These are phyloP conservation scores for Leccinum variicolor DNA, from an alignment of 768 basidiomycete species.

Conservation along the genomic window DNA sequence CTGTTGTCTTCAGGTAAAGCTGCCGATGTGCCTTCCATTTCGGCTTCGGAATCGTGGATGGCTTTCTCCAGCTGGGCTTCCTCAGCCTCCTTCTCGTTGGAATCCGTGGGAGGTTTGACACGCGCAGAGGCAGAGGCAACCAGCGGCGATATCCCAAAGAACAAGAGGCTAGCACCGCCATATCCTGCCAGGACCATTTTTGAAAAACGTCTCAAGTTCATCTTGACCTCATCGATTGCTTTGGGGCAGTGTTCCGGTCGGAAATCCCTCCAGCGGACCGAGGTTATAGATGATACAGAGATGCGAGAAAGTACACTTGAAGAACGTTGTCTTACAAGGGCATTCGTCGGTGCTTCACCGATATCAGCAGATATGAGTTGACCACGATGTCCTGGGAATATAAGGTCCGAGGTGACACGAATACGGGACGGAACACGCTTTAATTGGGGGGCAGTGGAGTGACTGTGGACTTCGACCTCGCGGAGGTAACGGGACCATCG, in stretches of 20 bases:
- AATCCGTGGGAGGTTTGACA: slow-evolving; percentile 24
- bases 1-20: slow-evolving; percentile 23
- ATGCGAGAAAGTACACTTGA: slow-evolving; percentile 24
- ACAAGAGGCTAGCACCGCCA: slow-evolving; percentile 75
- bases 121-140: slow-evolving; percentile 25
- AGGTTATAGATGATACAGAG: slow-evolving; percentile 28
- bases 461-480: slow-evolving; percentile 62
- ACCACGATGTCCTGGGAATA: slow-evolving; percentile 61
- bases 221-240: slow-evolving; percentile 52
- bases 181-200: slow-evolving; percentile 85
- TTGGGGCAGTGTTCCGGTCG: slow-evolving; percentile 24
- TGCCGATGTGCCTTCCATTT: slow-evolving; percentile 43
- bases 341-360: slow-evolving; percentile 48
- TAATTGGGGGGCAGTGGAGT: slow-evolving; percentile 29
- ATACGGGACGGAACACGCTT: slow-evolving; percentile 49
- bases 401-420: slow-evolving; percentile 69
- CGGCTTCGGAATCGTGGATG: slow-evolving; percentile 68
- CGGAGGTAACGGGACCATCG: slow-evolving; percentile 62
- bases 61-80: slow-evolving; percentile 62
- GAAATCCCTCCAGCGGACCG: slow-evolving; percentile 21
- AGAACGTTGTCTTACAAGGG: slow-evolving; percentile 32
- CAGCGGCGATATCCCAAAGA: slow-evolving; percentile 63
- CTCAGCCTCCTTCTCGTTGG: slow-evolving; percentile 48
- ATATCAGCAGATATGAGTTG: slow-evolving; percentile 82
- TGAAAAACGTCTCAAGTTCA: slow-evolving; percentile 72